Base-by-base conservation (phyloP, 2,329 filamentous ascomycete genomes). In the Colletotrichum costaricense region DNA sequence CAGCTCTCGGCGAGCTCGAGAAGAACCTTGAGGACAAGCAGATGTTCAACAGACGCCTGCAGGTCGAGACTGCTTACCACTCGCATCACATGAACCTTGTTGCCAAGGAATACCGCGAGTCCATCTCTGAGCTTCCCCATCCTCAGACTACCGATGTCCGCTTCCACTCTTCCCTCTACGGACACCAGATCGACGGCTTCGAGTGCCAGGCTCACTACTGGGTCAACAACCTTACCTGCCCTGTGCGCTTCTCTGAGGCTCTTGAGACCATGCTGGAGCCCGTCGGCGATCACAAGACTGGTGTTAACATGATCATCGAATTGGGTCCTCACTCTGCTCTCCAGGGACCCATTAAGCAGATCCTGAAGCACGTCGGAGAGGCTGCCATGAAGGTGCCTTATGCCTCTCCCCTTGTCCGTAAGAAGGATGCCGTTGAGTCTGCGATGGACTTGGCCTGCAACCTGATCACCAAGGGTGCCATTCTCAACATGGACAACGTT, bases 1-100 rank as follows among this genome's bases (percentile, higher is more conserved):
- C 26, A 6, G 74, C 69, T 4, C 64, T 75, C 19, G 81, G 81
- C 68, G 80, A 78, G 65, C 67, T 82, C 12, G 83, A 78, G 2
- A 74, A 75, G 6, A 78, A 78, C 49, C 74, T 86, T 19, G 81
- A 87, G 58, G 80, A 71, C 16, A 71, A 74, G 68, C 67, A 71
- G 54, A 77, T 86, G 19, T 89, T 90, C 78, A 85, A 86, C 71
- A 83, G 85, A 42, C 85, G 85, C 30, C 82, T 89, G 3, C 82
- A 84, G 6, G 85, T 89, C 4, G 84, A 87, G 19, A 84, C 86
- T 19, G 88, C 88, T 0, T 90, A 90, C 59, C 88, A 90, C 77
- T 90, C 88, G 0, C 81, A 85, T 46, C 87, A 89, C 74, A 89
- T 90, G 88, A 83, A 86, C 62, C 78, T 84, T 2, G 81, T 89